Evolutionary conservation across 345 rosid genomes (phyloP), one percentile per base, ranked within the genome.

Genomic region (Eutrema yunnanense): DNA sequence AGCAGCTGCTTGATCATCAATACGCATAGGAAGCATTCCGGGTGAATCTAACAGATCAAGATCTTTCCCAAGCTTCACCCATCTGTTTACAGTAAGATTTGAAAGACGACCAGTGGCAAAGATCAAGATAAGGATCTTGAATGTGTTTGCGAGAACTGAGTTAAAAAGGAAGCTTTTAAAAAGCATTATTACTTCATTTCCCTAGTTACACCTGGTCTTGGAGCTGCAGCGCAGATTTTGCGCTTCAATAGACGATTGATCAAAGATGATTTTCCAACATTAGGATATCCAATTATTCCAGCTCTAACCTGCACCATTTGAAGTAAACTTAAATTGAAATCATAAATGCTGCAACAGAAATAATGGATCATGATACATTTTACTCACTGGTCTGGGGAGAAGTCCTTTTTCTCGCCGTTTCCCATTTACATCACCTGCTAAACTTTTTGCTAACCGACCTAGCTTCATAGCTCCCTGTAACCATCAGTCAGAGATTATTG

Each of bases 121-220:
- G 48, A 42, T 34, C 14, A 60, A 14, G 49, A 33, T 11, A 33
- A 22, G 14, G 53, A 69, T 44, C 47, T 43, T 69, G 47, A 42
- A 30, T n/a, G 27, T n/a, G 62, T 59, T 6, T 36, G 67, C 9
- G 33, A 38, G 50, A 47, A 14, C 42, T 9, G 22, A 61, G 36
- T 44, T n/a, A 47, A 43, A 29, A 49, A 2, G 16, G 7, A 32
- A 43, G 69, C 41, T 30, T 37, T 3, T 8, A 27, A 63, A 64
- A 44, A 42, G 41, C 81, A 27, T 26, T 53, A 19, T 68, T 69
- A 94, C 97, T 86, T 94, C 65, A 91, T 77, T 74, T 75, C 92
- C 82, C 96, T 86, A 29, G 97, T 91, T 77, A 94, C 92, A 66
- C 98, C 98, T 16, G 97, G 98, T 77, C 98, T 86, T 42, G 98